phyloP scores from a whole-genome alignment of 768 basidiomycete genomes.

The Hericium alpestre region DNA sequence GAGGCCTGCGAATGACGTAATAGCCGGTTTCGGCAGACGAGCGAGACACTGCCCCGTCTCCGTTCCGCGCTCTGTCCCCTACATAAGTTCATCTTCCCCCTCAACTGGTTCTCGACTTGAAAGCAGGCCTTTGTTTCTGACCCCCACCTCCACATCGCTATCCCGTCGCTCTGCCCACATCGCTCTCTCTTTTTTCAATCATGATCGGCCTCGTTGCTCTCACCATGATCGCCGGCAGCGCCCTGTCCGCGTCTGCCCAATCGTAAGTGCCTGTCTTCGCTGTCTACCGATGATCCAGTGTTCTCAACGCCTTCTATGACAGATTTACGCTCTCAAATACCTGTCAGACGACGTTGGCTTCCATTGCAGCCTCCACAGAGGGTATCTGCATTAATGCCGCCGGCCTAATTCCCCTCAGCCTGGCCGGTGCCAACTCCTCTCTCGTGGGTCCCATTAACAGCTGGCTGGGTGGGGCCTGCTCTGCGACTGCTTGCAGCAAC shows the following conservation, averaged over 20 bases:
- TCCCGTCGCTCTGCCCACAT: background rate
- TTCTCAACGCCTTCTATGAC: background rate
- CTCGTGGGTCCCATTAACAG: slow-evolving; percentile 39
- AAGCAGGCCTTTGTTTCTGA: background rate
- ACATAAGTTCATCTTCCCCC: too few species aligned
- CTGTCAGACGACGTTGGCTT: slow-evolving; percentile 39
- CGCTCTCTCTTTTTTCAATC: background rate
- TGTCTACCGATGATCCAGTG: background rate
- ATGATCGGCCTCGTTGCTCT: slow-evolving; percentile 4
- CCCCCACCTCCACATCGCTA: background rate
- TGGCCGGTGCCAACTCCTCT: slow-evolving; percentile 25
- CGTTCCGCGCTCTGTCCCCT: too few species aligned
- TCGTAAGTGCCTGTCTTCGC: slow-evolving; percentile 7
- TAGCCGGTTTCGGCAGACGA: too few species aligned
- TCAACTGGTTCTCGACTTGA: too few species aligned
- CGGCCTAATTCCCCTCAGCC: slow-evolving; percentile 31
- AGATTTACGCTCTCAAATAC: slow-evolving; percentile 29
- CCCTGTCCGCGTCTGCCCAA: slow-evolving; percentile 14
- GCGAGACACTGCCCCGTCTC: too few species aligned
- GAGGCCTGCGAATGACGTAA: too few species aligned
- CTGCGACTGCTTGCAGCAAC: slow-evolving; percentile 45
- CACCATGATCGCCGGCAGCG: slow-evolving; percentile 10
- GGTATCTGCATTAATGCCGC: slow-evolving; percentile 41
- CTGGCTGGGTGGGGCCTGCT: slow-evolving; percentile 54
- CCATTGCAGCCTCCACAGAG: slow-evolving; percentile 31